These are phyloP conservation scores for Pseudoperonospora humuli DNA, from an alignment of 352 stramenopile genomes.

Conservation along the genomic window DNA sequence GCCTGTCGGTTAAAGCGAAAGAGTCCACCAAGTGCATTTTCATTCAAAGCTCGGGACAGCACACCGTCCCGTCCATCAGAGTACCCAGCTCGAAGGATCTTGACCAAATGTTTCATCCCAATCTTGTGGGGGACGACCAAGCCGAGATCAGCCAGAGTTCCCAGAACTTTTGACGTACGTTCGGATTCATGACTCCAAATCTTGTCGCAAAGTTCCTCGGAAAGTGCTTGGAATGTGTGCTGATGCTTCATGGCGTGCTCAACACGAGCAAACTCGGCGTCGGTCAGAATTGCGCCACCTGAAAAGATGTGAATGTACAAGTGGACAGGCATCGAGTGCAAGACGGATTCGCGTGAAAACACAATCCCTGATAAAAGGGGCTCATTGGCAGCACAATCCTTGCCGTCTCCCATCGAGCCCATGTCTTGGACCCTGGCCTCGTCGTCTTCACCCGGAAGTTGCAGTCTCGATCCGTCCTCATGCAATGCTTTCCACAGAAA, in stretches of 20 bases:
- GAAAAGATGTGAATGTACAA: slow-evolving; percentile 79
- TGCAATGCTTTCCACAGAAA: slow-evolving; percentile 69
- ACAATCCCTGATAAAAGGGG: slow-evolving; percentile 33
- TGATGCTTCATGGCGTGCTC: slow-evolving; percentile 48
- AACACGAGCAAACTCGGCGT: slow-evolving; percentile 42
- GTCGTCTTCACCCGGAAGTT: slow-evolving; percentile 35
- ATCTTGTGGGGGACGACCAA: slow-evolving; percentile 74
- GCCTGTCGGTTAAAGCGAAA: slow-evolving; percentile 47
- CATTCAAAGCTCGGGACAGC: slow-evolving; percentile 56
- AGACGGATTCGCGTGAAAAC: slow-evolving; percentile 66
- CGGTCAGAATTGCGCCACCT: slow-evolving; percentile 47
- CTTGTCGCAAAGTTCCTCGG: slow-evolving; percentile 38
- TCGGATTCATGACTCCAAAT: slow-evolving; percentile 67
- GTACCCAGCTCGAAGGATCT: slow-evolving; percentile 61
- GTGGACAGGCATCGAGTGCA: slow-evolving; percentile 70
- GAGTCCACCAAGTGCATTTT: slow-evolving; percentile 61
- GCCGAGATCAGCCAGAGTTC: slow-evolving; percentile 56
- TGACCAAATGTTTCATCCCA: slow-evolving; percentile 69
- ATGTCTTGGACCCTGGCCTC: slow-evolving; percentile 33
- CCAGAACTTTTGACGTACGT: slow-evolving; percentile 63
- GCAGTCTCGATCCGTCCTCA: slow-evolving; percentile 23
- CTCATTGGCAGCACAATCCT: slow-evolving; percentile 1
- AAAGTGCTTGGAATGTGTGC: slow-evolving; percentile 37
- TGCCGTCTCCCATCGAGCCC: slow-evolving; percentile 16
- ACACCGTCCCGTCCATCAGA: slow-evolving; percentile 60